A percentile compares a stretch with the other conserved stretches of the same genome.
Evolutionary conservation across 176 grass and related monocot species (phyloP).

Genomic region (Oryza coarctata): DNA sequence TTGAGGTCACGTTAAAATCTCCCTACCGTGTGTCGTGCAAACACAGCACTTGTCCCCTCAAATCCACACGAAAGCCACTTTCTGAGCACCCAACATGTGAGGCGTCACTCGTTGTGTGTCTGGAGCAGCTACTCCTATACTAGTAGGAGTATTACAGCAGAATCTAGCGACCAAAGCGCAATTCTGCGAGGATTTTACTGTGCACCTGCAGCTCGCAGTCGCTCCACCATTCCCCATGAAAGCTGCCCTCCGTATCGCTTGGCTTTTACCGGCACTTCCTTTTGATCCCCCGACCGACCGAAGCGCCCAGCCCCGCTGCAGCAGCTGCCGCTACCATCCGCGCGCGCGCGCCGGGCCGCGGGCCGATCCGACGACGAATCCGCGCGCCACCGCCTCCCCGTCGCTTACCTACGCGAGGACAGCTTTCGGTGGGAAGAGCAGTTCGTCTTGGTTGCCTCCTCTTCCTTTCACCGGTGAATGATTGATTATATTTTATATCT

Average conservation of each 20-base stretch:
- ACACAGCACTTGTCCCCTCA: background rate
- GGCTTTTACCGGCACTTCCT: constrained; percentile 35
- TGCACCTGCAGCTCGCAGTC: background rate
- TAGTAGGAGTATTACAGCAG: background rate
- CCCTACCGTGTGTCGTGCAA: background rate
- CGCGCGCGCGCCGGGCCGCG: background rate
- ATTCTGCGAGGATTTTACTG: background rate
- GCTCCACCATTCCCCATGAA: constrained; percentile 25
- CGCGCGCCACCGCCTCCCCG: background rate
- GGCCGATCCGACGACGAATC: background rate
- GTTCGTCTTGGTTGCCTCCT: background rate
- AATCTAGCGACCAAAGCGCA: background rate
- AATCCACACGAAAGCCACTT: background rate
- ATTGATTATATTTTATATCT: no score
- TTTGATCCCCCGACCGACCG: constrained; percentile 38
- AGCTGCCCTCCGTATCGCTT: constrained; percentile 39
- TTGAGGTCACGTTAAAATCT: background rate
- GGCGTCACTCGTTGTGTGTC: background rate
- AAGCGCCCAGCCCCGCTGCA: background rate
- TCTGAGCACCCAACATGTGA: background rate
- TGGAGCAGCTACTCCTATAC: background rate
- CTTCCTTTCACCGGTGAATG: no score
- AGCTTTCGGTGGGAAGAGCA: background rate
- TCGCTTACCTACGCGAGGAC: background rate
- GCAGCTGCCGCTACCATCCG: background rate